Evolutionary conservation across 2,329 filamentous ascomycete species (phyloP).

Genomic region (Canariomyces notabilis): DNA sequence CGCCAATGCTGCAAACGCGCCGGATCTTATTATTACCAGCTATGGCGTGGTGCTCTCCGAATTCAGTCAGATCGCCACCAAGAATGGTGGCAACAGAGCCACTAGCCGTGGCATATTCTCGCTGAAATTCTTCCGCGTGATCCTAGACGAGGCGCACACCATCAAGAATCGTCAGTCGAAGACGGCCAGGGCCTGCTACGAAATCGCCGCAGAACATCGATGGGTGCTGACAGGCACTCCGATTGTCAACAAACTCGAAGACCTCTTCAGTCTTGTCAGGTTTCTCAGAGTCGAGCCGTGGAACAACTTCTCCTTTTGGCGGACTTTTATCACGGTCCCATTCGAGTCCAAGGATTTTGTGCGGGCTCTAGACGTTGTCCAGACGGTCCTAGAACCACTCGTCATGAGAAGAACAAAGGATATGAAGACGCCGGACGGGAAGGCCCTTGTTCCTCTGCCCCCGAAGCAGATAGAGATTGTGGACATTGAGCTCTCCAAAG

Average conservation of each 20-base stretch:
- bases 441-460: constrained; percentile 71
- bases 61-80: constrained; percentile 67
- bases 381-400: constrained; percentile 93
- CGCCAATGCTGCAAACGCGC: constrained; percentile 68
- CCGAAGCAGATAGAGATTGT: constrained; percentile 79
- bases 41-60: constrained; percentile 91
- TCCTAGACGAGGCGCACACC: constrained; percentile 89
- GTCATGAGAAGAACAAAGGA: constrained; percentile 94
- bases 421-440: constrained; percentile 89
- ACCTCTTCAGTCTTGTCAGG: constrained; percentile 86
- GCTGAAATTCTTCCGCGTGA: constrained; percentile 88
- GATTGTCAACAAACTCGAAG: constrained; percentile 92
- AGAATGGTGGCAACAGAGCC: constrained; percentile 59
- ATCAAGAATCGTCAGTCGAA: constrained; percentile 91
- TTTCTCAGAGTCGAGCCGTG: constrained; percentile 94
- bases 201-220: constrained; percentile 75
- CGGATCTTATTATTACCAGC: constrained; percentile 89
- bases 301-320: constrained; percentile 99
- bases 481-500: constrained; percentile 75
- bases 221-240: constrained; percentile 95
- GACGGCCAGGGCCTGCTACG: constrained; percentile 91
- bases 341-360: constrained; percentile 96
- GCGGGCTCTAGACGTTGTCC: constrained; percentile 89
- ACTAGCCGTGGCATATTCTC: constrained; percentile 77
- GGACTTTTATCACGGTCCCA: constrained; percentile 94